Conservation (phyloP, 2,329 filamentous ascomycete genomes). For the Paecilomyces formosus region DNA sequence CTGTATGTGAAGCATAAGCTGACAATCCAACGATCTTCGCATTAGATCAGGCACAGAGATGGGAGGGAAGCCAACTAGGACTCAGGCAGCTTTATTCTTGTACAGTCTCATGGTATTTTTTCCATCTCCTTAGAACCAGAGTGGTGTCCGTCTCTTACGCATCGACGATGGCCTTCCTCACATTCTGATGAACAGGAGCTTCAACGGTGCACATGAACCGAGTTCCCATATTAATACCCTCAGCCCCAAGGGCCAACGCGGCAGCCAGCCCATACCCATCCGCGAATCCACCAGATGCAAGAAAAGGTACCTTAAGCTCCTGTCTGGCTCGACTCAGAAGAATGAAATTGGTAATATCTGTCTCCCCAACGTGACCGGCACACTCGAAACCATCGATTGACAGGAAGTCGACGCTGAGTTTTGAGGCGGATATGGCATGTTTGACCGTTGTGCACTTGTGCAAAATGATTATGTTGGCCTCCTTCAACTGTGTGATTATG, state of each 20-base stretch:
- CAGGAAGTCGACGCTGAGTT: constrained; percentile 92
- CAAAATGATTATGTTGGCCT: constrained; percentile 67
- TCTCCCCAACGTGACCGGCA: constrained; percentile 59
- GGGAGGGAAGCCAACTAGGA: too few relatives aligned
- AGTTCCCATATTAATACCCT: constrained; percentile 97
- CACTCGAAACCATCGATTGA: constrained; percentile 98
- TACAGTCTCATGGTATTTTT: constrained; percentile 82
- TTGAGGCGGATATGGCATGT: constrained; percentile 83
- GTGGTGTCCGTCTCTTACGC: constrained; percentile 87
- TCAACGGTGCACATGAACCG: constrained; percentile 95
- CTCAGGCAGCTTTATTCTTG: constrained; percentile 72
- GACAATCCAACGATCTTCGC: too few relatives aligned
- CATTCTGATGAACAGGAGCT: constrained; percentile 82
- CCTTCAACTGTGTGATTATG: constrained; percentile 82
- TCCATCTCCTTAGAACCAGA: constrained; percentile 81
- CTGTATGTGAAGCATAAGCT: too few relatives aligned
- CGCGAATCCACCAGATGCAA: constrained; percentile 91
- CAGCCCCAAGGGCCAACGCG: constrained; percentile 79
- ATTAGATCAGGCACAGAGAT: too few relatives aligned
- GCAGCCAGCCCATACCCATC: constrained; percentile 91
- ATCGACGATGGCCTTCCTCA: constrained; percentile 87
- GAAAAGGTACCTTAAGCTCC: constrained; percentile 77
- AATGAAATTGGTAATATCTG: constrained; percentile 48
- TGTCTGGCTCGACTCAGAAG: constrained; percentile 80
- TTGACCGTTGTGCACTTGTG: constrained; percentile 98